Evolutionary conservation across 768 basidiomycete species (phyloP).

Genomic region (Podaxis pistillaris): DNA sequence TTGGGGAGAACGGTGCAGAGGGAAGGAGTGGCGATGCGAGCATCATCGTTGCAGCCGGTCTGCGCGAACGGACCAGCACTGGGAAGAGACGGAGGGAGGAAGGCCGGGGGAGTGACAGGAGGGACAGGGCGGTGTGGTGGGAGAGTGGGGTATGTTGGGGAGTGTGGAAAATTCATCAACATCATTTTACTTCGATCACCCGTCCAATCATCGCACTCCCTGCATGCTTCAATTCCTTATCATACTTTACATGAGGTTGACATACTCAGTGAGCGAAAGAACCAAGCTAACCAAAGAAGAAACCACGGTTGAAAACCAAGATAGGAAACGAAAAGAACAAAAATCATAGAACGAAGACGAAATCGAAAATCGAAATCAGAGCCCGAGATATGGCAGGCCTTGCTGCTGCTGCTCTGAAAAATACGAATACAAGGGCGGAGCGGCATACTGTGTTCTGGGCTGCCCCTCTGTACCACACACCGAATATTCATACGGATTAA

Average conservation of each 20-base stretch:
- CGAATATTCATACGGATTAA: conserved; percentile 11
- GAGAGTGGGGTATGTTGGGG: not conserved
- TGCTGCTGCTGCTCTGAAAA: conserved; percentile 1
- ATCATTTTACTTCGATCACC: conserved; percentile 14
- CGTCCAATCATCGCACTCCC: not conserved
- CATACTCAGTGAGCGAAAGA: not conserved
- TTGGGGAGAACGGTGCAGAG: conserved; percentile 28
- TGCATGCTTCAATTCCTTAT: not conserved
- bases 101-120: conserved; percentile 1
- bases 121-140: not conserved
- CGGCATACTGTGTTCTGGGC: not conserved
- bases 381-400: not conserved
- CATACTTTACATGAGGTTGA: not conserved
- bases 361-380: not conserved
- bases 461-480: not conserved
- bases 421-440: conserved; percentile 8
- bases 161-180: conserved; percentile 11
- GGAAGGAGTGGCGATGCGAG: conserved; percentile 65
- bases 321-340: not conserved
- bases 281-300: not conserved
- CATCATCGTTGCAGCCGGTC: conserved; percentile 42
- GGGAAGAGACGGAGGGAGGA: not conserved
- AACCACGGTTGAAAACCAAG: not conserved
- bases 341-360: not conserved
- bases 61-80: conserved; percentile 1